Base-by-base conservation (phyloP, 1,139 yeast genomes). In the Kluyveromyces sp. region DNA sequence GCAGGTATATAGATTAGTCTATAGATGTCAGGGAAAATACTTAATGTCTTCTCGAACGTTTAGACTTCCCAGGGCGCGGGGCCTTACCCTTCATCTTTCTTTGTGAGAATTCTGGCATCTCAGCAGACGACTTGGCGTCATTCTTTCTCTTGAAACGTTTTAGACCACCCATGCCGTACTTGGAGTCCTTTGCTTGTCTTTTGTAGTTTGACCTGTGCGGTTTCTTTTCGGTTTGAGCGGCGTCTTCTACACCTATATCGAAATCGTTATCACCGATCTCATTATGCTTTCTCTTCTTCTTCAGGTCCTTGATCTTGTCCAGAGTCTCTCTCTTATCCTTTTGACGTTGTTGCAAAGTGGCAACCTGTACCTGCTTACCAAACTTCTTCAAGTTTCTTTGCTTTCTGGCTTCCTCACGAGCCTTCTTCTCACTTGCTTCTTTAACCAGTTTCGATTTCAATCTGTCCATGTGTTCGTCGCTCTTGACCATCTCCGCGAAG, bases 401-500 rank as follows among this genome's bases (percentile, higher is more conserved):
- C 66, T 83, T 83, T 70, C 85, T 84, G 31, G 97, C 95, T 46
- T 88, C 97, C 65, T 86, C 94, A 40, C 88, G 75, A 2, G 96
- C 96, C 67, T 85, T 85, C 76, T 84, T 86, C 60, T 84, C 83
- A 31, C 94, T 83, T 42, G 95, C 96, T 61, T 87, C 96, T 49
- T 78, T 76, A 38, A 88, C 73, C 56, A 92, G 74, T 66, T 86
- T 87, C 61, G 73, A 71, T 73, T 87, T 88, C 58, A 92, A 75
- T 67, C 80, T 86, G 61, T 88, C 96, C 99, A 92, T 92, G 66
- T 92, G 99, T 64, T 88, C 96, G 65, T 92, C 99, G 48, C 89
- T 83, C 71, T 92, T 92, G 50, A 88, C 86, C 99, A 92, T 92
- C 67, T 92, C 99, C 9, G 99, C 99, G 68, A 92, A 92, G 65